Evolutionary conservation across 768 basidiomycete genomes (phyloP).

Genomic region (Termitomyces bulborhizus): DNA sequence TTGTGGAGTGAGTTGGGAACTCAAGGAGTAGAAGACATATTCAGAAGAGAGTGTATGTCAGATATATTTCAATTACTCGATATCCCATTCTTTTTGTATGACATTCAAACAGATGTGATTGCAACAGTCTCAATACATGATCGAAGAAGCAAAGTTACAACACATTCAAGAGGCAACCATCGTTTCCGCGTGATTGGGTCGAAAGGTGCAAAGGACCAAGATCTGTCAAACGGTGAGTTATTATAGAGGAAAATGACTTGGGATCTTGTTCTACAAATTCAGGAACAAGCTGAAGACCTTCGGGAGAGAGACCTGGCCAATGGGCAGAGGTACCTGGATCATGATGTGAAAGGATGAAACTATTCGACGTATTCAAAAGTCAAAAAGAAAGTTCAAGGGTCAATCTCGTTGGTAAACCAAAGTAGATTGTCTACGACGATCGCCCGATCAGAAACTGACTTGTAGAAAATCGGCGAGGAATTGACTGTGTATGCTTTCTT

Average conservation of each 20-base stretch:
- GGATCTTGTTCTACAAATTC: slow-evolving; percentile 16
- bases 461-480: not conserved
- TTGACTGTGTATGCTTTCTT: slow-evolving; percentile 18
- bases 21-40: slow-evolving; percentile 39
- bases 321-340: slow-evolving; percentile 17
- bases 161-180: not conserved
- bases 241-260: not conserved
- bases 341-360: slow-evolving; percentile 23
- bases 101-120: not conserved
- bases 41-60: not conserved
- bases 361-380: no score
- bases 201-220: slow-evolving; percentile 21
- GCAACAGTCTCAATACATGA: not conserved
- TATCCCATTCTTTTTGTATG: not conserved
- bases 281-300: slow-evolving; percentile 19
- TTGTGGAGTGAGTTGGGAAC: slow-evolving; percentile 94
- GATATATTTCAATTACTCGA: not conserved
- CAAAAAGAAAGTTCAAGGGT: slow-evolving; percentile 6
- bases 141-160: not conserved
- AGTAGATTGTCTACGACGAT: slow-evolving; percentile 16
- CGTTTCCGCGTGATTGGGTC: slow-evolving; percentile 18
- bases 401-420: slow-evolving; percentile 23
- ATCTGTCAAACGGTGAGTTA: slow-evolving; percentile 8
- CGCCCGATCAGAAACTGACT: not conserved
- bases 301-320: slow-evolving; percentile 18